Evolutionary conservation across 2,329 filamentous ascomycete species (phyloP), one percentile per base, ranked within the genome.

Genomic region (Arthrobotrys entomopaga): DNA sequence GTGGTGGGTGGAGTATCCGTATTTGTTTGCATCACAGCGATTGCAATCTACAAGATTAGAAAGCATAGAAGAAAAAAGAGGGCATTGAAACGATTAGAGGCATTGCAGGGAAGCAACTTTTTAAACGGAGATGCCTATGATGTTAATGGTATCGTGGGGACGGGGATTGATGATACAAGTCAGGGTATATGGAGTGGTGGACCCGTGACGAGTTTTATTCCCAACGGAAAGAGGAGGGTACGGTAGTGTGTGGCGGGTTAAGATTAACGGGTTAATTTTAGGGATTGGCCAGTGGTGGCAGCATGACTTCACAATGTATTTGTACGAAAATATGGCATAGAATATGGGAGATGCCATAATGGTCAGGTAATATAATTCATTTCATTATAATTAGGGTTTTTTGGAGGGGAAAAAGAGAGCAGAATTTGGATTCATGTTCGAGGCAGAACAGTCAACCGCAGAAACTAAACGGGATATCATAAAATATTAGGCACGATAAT

Each of bases 171-270:
- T 26, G 63, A 74, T 2, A 38, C 40, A 3, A 59, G 50, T 34
- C 70, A 67, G 43, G 64, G 70, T 29, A 74, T 67, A 29, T 67
- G 70, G 63, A 74, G 63, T 58, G 57, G 63, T 8, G 42, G 57
- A 11, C 69, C 63, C 6, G 57, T 65, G 22, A 56, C 67, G 29
- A 74, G 70, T 42, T 74, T 67, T 54, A 58, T 67, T 13, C 22
- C 59, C 8, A 63, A 74, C 49, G 57, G 60, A 7, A 61, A 52
- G 15, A 46, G 54, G 40, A 56, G 67, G 61, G 52, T n/a, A 65
- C 60, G 15, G 49, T 50, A 11, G 19, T 61, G 15, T 65, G 60
- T 38, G 50, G 22, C n/a, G 54, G 65, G 29, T 63, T 57, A 11
- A 57, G 65, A 24, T 46, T 57, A 40, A 56, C 57, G 43, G 8